Base-by-base conservation (phyloP, 2,329 filamentous ascomycete species). In the Verticillium dahliae region DNA sequence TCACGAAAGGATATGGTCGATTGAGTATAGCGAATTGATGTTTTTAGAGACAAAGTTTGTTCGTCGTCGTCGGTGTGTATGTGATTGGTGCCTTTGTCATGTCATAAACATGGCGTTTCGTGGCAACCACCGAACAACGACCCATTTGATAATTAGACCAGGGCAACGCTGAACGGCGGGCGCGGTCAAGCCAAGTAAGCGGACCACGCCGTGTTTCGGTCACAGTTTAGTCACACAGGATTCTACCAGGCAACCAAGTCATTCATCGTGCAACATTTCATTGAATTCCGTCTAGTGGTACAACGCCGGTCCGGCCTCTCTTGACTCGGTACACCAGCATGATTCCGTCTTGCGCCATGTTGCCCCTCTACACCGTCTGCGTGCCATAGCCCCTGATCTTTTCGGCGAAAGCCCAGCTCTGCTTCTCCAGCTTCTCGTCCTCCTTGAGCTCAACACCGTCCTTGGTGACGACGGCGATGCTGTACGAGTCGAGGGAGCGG, bases 351-450 rank as follows among this genome's bases (percentile, higher is more conserved):
- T 39, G 13, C n/a, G 11, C 35, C n/a, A 9, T 9, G 22, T 38
- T 13, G 15, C 18, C 38, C 37, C 14, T 22, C 33, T 80, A 86
- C 13, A 85, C 83, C 56, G 79, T 82, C 82, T 98, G 93, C 33
- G 93, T 96, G 64, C 95, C 95, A 74, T 99, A 99, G 55, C 95
- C 95, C 76, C 87, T 90, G 76, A 99, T 97, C 69, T 89, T 85
- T 74, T 98, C 94, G 31, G 95, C 95, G 80, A 99, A 99, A 59
- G 91, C 92, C 95, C 94, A 98, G 84, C 92, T 97, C 84, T 98
- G 94, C 70, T 88, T 84, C 83, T 98, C 93, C 67, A 99, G 82
- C 83, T 92, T 88, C 81, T 96, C 90, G 70, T 90, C 80, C 77
- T 96, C 87, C 75, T 88, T 89, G 67, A 97, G 74, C 61, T 96